Evolutionary conservation across 176 grass and related monocot genomes (phyloP), one percentile per base, ranked within the genome.

Genomic region (Aegilops sharonensis): DNA sequence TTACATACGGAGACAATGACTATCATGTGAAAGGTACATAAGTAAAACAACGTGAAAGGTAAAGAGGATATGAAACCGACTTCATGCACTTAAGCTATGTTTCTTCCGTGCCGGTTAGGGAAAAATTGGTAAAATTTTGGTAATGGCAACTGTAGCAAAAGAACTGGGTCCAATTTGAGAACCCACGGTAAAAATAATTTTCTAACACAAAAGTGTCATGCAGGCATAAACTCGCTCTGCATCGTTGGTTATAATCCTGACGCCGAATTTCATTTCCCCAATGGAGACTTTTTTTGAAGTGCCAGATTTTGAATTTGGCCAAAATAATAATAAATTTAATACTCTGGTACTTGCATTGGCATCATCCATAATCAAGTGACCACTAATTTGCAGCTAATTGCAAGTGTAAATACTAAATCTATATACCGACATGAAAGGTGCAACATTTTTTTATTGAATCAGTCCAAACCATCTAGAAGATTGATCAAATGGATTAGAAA

Each of bases 1-100:
- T 64, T 20, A 77, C 47, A 81, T 64, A 87, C 23, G 64, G 5
- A 73, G 82, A 77, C 72, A 37, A 82, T 40, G 48, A 52, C 47
- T 50, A 77, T 10, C 62, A 9, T 35, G 20, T 45, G 34, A 68
- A 64, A 56, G 17, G 6, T 31, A 57, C 9, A 56, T 17, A 34
- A 72, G 20, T 45, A 61, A 78, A 62, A 64, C 13, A 84, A 31
- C 30, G 43, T 59, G 42, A 84, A 80, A 47, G 8, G 21, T 18
- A 15, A 76, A 65, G 52, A 43, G 69, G 39, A 70, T 10, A 65
- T 15, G 68, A 24, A 42, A 50, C 43, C 25, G 43, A 21, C 25
- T 90, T 52, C 54, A 64, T 34, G 68, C 75, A 48, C 15, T 81
- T 59, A 29, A 23, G 2, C 47, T 47, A 27, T 7, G 35, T 82